Evolutionary conservation across 1,284 basidiomycete genomes (phyloP).

Genomic region (Pholiota adiposa): DNA sequence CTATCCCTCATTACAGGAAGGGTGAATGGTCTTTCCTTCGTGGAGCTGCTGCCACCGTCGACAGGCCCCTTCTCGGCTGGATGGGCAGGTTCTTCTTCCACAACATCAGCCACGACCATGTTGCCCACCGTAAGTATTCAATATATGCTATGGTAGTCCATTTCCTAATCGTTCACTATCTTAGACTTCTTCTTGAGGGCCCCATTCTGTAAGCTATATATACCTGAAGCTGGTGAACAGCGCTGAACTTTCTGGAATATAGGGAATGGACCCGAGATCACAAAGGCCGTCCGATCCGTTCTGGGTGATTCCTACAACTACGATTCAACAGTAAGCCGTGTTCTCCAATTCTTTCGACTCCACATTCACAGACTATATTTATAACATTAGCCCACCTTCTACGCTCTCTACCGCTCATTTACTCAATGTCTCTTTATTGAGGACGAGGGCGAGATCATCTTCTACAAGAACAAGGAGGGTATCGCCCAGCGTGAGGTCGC

Average conservation of each 20-base stretch:
- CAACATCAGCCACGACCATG: conserved; percentile 53
- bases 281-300: conserved; percentile 44
- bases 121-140: conserved; percentile 37
- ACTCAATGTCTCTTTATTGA: conserved; percentile 56
- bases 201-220: conserved; percentile 45
- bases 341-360: conserved; percentile 13
- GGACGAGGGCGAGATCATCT: conserved; percentile 62
- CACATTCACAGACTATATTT: neutral
- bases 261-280: conserved; percentile 56
- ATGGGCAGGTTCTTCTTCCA: conserved; percentile 56
- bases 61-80: conserved; percentile 70
- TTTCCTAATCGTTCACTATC: neutral
- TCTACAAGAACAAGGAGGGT: conserved; percentile 66
- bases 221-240: too few relatives aligned
- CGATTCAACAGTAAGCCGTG: conserved; percentile 40
- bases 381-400: conserved; percentile 43
- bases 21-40: conserved; percentile 73
- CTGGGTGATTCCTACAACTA: conserved; percentile 54
- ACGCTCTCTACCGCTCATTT: conserved; percentile 47
- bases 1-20: conserved; percentile 55
- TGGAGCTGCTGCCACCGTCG: conserved; percentile 77
- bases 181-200: conserved; percentile 42
- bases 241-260: neutral
- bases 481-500: conserved; percentile 40
- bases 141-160: neutral